phyloP scores from a whole-genome alignment of 2,329 filamentous ascomycete genomes.

The Bipolaris bicolor region DNA sequence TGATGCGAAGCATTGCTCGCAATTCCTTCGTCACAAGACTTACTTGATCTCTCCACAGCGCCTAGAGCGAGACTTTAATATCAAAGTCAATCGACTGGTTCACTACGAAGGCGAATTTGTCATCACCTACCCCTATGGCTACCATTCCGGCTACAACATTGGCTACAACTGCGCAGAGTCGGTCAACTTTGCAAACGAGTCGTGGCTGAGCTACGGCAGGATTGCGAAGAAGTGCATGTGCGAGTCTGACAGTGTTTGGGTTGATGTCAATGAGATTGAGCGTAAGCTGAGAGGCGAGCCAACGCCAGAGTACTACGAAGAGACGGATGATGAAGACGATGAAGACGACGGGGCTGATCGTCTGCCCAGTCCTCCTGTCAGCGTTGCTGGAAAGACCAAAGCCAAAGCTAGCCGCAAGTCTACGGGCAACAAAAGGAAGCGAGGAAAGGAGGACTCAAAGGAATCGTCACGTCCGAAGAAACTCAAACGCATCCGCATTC shows the following conservation, averaged over 20 bases:
- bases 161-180: conserved; percentile 99
- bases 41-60: conserved; percentile 94
- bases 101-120: conserved; percentile 98
- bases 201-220: conserved; percentile 92
- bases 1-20: conserved; percentile 92
- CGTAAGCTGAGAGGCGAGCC: conserved; percentile 87
- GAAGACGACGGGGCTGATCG: conserved; percentile 64
- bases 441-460: conserved; percentile 51
- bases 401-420: conserved; percentile 74
- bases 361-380: conserved; percentile 78
- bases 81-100: conserved; percentile 94
- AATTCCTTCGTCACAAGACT: conserved; percentile 96
- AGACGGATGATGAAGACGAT: conserved; percentile 72
- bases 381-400: conserved; percentile 72
- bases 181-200: conserved; percentile 95
- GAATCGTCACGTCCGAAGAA: conserved; percentile 65
- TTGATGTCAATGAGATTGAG: conserved; percentile 94
- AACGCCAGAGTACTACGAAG: conserved; percentile 79
- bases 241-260: conserved; percentile 97
- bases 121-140: conserved; percentile 97
- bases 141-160: conserved; percentile 96
- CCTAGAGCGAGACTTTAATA: conserved; percentile 85
- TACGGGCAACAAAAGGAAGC: conserved; percentile 63
- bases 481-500: conserved; percentile 76
- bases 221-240: conserved; percentile 98